Conservation (phyloP, 768 basidiomycete species). For the Termitomyces sp. region DNA sequence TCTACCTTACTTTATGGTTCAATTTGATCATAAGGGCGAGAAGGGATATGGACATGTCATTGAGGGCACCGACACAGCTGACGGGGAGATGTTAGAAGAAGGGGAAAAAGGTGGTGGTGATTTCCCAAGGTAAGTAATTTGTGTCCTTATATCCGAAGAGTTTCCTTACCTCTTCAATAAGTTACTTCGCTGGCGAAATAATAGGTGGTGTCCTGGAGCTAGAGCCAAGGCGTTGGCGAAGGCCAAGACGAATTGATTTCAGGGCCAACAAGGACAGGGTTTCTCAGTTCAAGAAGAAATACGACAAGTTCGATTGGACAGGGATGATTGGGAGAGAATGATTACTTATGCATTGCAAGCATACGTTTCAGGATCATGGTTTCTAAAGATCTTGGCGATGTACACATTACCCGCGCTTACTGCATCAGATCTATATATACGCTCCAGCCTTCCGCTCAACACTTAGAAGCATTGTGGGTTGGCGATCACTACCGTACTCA, state of each 20-base stretch:
- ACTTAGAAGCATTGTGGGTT: background rate
- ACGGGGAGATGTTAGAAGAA: conserved; percentile 52
- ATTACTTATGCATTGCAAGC: conserved; percentile 5
- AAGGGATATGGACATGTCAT: conserved; percentile 98
- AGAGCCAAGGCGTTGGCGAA: conserved; percentile 82
- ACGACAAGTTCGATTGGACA: conserved; percentile 81
- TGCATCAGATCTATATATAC: background rate
- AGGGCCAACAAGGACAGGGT: conserved; percentile 69
- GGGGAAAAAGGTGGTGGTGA: conserved; percentile 90
- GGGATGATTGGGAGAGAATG: conserved; percentile 52
- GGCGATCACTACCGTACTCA: background rate
- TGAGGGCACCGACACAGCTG: conserved; percentile 69
- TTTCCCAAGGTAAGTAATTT: conserved; percentile 68
- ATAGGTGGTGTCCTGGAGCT: conserved; percentile 88
- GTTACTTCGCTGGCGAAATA: conserved; percentile 94
- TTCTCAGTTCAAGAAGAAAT: conserved; percentile 65
- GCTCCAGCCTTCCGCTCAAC: too few relatives aligned
- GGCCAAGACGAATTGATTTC: conserved; percentile 72
- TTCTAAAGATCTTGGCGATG: background rate
- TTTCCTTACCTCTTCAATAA: conserved; percentile 23
- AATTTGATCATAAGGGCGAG: conserved; percentile 97
- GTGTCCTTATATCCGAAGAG: background rate
- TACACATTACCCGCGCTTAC: background rate
- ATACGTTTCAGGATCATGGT: background rate
- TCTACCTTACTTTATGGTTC: conserved; percentile 98